These are phyloP conservation scores for Colletotrichum cordylinicola DNA, from an alignment of 2,329 filamentous ascomycete species.

Conservation along the genomic window DNA sequence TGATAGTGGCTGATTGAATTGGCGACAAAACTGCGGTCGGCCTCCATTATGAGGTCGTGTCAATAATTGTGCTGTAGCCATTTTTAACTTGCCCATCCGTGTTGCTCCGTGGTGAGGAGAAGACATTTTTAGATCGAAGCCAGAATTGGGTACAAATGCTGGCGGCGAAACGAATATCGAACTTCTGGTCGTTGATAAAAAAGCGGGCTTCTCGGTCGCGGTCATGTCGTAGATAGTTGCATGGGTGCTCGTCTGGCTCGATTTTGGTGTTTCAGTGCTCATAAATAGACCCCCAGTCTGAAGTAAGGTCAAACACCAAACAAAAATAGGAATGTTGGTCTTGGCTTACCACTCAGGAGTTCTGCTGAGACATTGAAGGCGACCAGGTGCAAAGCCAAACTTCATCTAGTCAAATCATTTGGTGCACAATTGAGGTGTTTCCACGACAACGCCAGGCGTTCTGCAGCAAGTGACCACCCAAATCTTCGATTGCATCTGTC, in stretches of 20 bases:
- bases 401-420: not conserved
- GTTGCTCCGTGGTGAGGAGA: not conserved
- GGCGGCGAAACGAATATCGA: not conserved
- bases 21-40: not conserved
- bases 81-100: not conserved
- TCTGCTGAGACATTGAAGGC: not conserved
- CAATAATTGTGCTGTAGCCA: not conserved
- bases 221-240: not conserved
- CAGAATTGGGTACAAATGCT: not conserved
- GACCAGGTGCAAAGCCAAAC: not conserved
- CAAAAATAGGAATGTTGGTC: not conserved
- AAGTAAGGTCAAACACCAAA: not conserved
- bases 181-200: not conserved
- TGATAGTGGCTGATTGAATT: not conserved
- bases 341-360: not conserved
- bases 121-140: not conserved
- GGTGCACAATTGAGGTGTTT: not conserved
- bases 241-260: not conserved
- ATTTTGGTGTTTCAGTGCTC: not conserved
- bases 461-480: not conserved
- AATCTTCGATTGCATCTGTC: fast-evolving
- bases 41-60: not conserved
- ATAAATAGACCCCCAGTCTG: not conserved
- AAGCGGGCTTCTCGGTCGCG: not conserved
- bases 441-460: not conserved